Evolutionary conservation across 805 yeast species (phyloP).

Genomic region (Candida peoriensis): DNA sequence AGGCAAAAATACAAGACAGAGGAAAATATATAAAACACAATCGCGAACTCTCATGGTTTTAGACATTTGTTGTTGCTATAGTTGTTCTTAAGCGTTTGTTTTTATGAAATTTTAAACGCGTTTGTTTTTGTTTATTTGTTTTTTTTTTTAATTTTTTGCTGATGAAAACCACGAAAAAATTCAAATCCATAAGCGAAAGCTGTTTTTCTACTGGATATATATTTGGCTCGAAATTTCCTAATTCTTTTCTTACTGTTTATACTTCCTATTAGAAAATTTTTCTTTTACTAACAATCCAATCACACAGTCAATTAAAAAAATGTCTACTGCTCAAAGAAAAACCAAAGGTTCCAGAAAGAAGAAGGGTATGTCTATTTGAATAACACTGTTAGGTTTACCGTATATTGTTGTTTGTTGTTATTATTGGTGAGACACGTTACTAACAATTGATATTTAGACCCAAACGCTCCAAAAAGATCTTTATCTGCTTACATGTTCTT

Average conservation of each 20-base stretch:
- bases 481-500: slow-evolving; percentile 98
- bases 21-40: no score
- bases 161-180: neutral
- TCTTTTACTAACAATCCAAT: neutral
- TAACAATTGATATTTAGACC: slow-evolving; percentile 40
- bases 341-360: slow-evolving; percentile 38
- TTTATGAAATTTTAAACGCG: neutral
- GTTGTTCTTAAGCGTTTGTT: neutral
- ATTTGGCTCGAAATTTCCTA: no score
- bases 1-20: no score
- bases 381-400: neutral
- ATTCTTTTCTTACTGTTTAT: neutral
- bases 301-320: slow-evolving; percentile 7
- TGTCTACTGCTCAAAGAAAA: slow-evolving; percentile 37
- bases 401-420: neutral
- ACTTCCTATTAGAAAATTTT: neutral
- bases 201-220: neutral
- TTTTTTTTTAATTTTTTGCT: neutral
- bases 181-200: neutral
- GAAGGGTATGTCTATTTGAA: slow-evolving; percentile 28
- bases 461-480: slow-evolving; percentile 99
- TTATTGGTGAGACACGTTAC: slow-evolving; percentile 1
- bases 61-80: neutral
- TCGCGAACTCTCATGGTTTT: neutral
- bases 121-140: neutral